phyloP scores from a whole-genome alignment of 2,329 filamentous ascomycete species.

The Penicillium psychrosexuale region DNA sequence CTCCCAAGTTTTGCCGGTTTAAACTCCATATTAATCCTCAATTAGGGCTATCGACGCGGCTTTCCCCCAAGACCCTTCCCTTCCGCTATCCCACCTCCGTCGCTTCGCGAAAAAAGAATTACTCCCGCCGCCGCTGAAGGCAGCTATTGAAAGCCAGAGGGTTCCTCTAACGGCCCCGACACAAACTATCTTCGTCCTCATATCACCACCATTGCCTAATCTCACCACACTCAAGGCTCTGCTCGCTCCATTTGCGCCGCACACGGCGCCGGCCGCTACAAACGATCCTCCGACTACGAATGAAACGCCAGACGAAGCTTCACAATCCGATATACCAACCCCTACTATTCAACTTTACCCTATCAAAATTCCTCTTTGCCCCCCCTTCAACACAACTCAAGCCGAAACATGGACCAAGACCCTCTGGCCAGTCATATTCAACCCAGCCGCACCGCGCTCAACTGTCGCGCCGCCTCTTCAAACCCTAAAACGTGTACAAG shows the following conservation, averaged over 20 bases:
- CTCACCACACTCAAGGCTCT: conserved; percentile 32
- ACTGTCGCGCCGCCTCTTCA: conserved; percentile 43
- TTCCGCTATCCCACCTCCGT: conserved; percentile 38
- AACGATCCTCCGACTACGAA: background rate
- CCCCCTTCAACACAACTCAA: conserved; percentile 40
- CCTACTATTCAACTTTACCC: conserved; percentile 29
- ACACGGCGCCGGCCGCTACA: conserved; percentile 11
- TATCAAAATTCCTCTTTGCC: conserved; percentile 40
- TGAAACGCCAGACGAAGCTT: conserved; percentile 1
- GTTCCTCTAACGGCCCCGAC: conserved; percentile 8
- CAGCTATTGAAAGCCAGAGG: conserved; percentile 18
- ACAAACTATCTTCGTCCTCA: conserved; percentile 42
- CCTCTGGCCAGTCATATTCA: conserved; percentile 46
- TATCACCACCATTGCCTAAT: conserved; percentile 42
- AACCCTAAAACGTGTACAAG: conserved; percentile 33
- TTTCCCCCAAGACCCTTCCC: conserved; percentile 35
- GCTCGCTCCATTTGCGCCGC: conserved; percentile 38
- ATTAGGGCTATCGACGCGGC: conserved; percentile 39
- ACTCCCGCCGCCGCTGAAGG: conserved; percentile 32
- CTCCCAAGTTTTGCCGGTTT: background rate
- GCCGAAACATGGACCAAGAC: conserved; percentile 42
- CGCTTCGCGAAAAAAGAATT: conserved; percentile 40
- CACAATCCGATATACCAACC: conserved; percentile 3
- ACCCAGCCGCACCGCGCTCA: conserved; percentile 44
- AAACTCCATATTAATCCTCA: background rate